Evolutionary conservation across 2,329 filamentous ascomycete species (phyloP), one percentile per base, ranked within the genome.

Genomic region (Malbranchea cinnamomea): DNA sequence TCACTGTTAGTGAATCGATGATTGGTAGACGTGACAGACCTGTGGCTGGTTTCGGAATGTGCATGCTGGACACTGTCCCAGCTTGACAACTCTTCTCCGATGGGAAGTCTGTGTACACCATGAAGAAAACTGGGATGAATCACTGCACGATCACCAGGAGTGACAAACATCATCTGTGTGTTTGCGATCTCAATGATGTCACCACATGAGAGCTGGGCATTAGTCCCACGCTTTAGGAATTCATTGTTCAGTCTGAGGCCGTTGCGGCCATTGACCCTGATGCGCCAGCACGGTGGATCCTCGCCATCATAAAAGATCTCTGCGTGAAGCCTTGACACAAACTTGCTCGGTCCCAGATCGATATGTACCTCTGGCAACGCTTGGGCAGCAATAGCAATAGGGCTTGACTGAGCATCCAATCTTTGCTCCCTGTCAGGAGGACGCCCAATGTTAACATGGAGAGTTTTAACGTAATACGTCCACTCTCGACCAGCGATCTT

Each of bases 121-220:
- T 79, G 69, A 10, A 80, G 67, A 47, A 78, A 84, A 44, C 60
- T 69, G 13, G 67, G 67, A 46, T 79, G 71, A 36, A 91, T 74
- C 26, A 69, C 64, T 15, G 84, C 65, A 14, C 71, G 69, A 33
- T 80, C 76, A 14, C 72, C 73, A 1, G 89, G 87, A n/a, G 92
- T 71, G 27, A 94, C 82, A 54, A 98, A 98, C 65, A 95, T 87
- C 89, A 98, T 98, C 60, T 98, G 87, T 1, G 89, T 80, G 31
- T 81, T 81, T 44, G 78, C 79, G 47, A 95, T 81, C 48, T 93
- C 84, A 34, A 98, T 76, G 24, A 95, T 82, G 50, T 87, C 77
- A 34, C 89, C 89, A 45, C 85, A 93, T 23, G 73, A 71, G 15
- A 98, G 66, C 17, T 71, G 60, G 19, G 72, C 68, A 20, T 71